Evolutionary conservation across 176 grass and related monocot species (phyloP).

Genomic region (Triticum timopheevii): DNA sequence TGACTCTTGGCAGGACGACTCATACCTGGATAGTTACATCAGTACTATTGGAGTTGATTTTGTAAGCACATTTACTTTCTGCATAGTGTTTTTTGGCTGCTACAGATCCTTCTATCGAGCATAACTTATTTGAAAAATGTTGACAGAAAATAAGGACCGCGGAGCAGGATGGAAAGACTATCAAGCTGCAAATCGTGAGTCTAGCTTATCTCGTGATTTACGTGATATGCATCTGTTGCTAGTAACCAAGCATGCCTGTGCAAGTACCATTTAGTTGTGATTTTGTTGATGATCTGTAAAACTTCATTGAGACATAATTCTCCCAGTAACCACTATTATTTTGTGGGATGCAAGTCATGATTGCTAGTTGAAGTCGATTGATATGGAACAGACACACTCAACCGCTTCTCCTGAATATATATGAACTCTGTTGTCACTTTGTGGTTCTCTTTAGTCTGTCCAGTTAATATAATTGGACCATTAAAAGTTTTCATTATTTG

Average conservation of each 20-base stretch:
- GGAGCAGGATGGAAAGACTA: slow-evolving; percentile 80
- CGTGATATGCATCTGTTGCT: neutral
- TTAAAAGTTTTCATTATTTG: neutral
- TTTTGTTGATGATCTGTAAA: neutral
- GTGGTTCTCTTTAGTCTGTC: neutral
- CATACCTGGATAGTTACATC: slow-evolving; percentile 87
- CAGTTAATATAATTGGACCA: neutral
- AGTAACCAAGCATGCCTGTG: neutral
- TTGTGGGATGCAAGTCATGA: neutral
- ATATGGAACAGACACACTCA: neutral
- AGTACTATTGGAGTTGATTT: slow-evolving; percentile 92
- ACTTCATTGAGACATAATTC: neutral
- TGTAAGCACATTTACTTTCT: slow-evolving; percentile 41
- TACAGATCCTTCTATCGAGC: neutral
- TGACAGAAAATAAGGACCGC: slow-evolving; percentile 82
- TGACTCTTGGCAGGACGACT: slow-evolving; percentile 59
- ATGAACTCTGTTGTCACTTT: neutral
- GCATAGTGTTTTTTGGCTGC: neutral
- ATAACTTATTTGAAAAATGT: neutral
- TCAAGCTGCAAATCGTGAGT: slow-evolving; percentile 88
- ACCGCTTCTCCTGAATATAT: neutral
- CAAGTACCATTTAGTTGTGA: neutral
- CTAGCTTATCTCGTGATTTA: neutral
- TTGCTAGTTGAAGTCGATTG: neutral
- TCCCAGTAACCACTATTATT: neutral